A percentile compares a stretch with the other conserved stretches of the same genome.
Evolutionary conservation across 345 rosid genomes (phyloP).

Genomic region (Iberis pinnata): DNA sequence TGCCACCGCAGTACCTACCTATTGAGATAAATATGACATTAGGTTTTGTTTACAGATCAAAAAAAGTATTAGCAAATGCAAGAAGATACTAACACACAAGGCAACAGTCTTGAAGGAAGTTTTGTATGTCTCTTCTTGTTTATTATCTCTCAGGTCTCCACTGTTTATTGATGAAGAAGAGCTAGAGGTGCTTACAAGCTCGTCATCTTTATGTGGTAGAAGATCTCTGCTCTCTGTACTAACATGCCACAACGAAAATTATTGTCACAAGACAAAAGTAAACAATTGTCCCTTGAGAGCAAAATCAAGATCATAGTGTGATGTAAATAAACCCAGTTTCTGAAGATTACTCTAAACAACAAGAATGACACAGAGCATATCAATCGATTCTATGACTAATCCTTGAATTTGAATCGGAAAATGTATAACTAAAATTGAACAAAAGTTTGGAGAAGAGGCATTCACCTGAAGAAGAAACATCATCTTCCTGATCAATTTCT

Average conservation of each 20-base stretch:
- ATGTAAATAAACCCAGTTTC: background rate
- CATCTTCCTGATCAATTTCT: constrained; percentile 51
- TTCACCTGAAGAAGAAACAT: constrained; percentile 50
- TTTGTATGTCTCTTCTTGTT: constrained; percentile 33
- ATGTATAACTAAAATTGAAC: background rate
- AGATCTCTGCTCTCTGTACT: constrained; percentile 42
- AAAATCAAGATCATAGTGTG: background rate
- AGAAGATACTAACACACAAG: constrained; percentile 56
- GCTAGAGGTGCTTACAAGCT: constrained; percentile 11
- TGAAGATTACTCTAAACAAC: background rate
- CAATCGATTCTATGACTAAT: background rate
- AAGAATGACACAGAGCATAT: background rate
- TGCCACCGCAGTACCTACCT: constrained; percentile 72
- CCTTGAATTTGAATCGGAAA: background rate
- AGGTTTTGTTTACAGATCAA: constrained; percentile 17
- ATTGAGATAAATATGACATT: constrained; percentile 12
- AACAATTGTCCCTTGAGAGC: background rate
- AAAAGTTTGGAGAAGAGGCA: constrained; percentile 11
- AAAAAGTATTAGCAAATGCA: constrained; percentile 1
- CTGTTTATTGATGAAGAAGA: constrained; percentile 25
- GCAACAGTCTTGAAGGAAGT: constrained; percentile 73
- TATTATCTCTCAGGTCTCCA: constrained; percentile 25
- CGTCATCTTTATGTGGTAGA: constrained; percentile 26
- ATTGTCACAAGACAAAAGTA: constrained; percentile 7
- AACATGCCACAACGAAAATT: constrained; percentile 21